Conservation (phyloP, 2,329 filamentous ascomycete genomes). For the Graphilbum fragrans region DNA sequence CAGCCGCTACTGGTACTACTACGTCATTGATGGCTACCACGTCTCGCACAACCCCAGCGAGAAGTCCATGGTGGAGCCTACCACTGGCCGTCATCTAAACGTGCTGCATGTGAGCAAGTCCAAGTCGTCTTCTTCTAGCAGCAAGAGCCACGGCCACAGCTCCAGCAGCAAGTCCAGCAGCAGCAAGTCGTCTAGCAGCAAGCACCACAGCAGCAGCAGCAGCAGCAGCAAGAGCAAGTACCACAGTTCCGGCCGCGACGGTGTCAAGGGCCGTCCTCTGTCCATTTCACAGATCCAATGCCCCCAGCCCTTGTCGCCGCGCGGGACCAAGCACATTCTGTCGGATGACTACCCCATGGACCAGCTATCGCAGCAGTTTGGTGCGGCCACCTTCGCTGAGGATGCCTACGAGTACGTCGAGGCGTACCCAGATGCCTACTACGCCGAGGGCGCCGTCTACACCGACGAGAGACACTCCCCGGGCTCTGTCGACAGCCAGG, state of each 20-base stretch:
- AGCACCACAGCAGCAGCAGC: background rate
- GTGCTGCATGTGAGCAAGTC: slow-evolving; percentile 80
- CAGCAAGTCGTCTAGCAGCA: background rate
- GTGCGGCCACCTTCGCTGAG: slow-evolving; percentile 40
- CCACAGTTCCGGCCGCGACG: slow-evolving; percentile 28
- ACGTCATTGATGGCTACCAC: slow-evolving; percentile 99
- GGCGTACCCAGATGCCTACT: slow-evolving; percentile 27
- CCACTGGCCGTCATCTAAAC: slow-evolving; percentile 93
- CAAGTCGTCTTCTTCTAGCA: slow-evolving; percentile 27
- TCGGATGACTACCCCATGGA: slow-evolving; percentile 69
- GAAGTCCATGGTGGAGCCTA: slow-evolving; percentile 83
- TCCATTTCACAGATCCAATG: slow-evolving; percentile 83
- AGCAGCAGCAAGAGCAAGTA: background rate
- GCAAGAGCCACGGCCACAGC: slow-evolving; percentile 1
- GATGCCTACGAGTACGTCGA: slow-evolving; percentile 31
- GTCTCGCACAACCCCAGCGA: slow-evolving; percentile 91
- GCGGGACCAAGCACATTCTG: slow-evolving; percentile 79
- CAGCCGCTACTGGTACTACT: slow-evolving; percentile 99
- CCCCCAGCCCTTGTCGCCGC: slow-evolving; percentile 78
- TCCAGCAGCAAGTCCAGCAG: background rate
- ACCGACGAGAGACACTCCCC: slow-evolving; percentile 19
- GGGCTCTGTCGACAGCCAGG: slow-evolving; percentile 47
- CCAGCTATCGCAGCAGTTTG: slow-evolving; percentile 67
- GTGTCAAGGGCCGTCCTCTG: slow-evolving; percentile 80
- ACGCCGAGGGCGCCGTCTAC: slow-evolving; percentile 3